Evolutionary conservation across 352 stramenopile genomes (phyloP).

Genomic region (Globisporangium megalacanthum): DNA sequence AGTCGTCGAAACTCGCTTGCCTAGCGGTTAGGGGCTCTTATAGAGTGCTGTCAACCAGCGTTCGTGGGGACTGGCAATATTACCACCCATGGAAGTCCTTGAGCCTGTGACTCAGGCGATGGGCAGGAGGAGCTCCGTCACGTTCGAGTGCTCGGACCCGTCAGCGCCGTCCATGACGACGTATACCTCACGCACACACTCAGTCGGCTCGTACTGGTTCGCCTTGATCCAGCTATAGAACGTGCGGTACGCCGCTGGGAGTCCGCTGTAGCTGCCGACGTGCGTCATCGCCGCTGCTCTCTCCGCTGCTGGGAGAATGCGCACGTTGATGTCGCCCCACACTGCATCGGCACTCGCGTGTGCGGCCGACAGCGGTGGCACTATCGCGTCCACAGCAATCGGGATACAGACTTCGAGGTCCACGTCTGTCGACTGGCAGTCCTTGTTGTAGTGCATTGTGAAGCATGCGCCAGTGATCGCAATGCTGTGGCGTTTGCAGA

Average conservation of each 20-base stretch:
- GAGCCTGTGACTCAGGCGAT: constrained; percentile 9
- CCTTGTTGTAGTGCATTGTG: constrained; percentile 34
- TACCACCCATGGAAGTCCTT: not conserved
- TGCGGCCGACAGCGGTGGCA: constrained; percentile 6
- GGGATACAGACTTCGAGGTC: constrained; percentile 49
- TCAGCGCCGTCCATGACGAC: constrained; percentile 24
- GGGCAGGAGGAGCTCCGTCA: constrained; percentile 31
- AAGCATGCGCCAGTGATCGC: constrained; percentile 21
- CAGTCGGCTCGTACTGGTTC: constrained; percentile 22
- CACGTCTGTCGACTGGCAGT: constrained; percentile 34
- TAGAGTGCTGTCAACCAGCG: no score
- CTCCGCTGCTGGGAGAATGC: constrained; percentile 14
- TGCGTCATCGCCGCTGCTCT: constrained; percentile 32
- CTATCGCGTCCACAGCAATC: constrained; percentile 16
- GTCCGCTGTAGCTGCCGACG: constrained; percentile 21
- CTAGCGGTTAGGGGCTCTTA: no score
- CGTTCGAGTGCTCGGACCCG: constrained; percentile 11
- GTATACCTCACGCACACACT: constrained; percentile 36
- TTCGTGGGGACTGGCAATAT: not conserved
- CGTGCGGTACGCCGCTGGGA: constrained; percentile 22
- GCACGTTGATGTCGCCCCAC: constrained; percentile 19
- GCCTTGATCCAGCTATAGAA: constrained; percentile 32
- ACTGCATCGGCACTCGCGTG: not conserved
- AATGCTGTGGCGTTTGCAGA: constrained; percentile 19
- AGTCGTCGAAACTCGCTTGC: no score